Evolutionary conservation across 371 early-diverging fungal genomes (phyloP).

Genomic region (Mycotypha africana): DNA sequence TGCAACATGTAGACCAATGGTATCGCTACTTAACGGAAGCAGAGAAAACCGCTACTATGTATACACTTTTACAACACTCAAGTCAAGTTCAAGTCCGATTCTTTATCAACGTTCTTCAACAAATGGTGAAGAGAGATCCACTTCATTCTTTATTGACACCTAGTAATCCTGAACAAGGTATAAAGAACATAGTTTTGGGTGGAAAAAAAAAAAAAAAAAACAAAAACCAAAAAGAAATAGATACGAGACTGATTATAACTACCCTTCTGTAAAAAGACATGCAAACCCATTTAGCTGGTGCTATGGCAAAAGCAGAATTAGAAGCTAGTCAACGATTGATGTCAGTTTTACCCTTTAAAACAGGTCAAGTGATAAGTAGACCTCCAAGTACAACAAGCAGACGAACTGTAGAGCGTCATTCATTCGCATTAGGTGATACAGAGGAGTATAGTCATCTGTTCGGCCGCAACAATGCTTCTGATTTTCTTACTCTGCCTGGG

Average conservation of each 20-base stretch:
- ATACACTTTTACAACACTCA: conserved; percentile 80
- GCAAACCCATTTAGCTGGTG: conserved; percentile 52
- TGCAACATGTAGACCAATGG: conserved; percentile 91
- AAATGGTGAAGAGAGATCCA: conserved; percentile 78
- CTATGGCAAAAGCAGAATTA: conserved; percentile 57
- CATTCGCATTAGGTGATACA: conserved; percentile 62
- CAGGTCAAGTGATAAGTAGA: conserved; percentile 46
- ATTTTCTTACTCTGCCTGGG: conserved; percentile 4
- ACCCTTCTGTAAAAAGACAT: conserved; percentile 29
- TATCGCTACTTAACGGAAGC: conserved; percentile 83
- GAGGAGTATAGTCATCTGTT: conserved; percentile 51
- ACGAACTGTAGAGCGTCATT: conserved; percentile 68
- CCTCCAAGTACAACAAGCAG: conserved; percentile 30
- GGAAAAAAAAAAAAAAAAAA: too few species aligned
- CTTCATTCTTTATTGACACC: conserved; percentile 57
- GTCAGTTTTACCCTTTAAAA: conserved; percentile 48
- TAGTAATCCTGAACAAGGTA: conserved; percentile 59
- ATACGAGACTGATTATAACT: background rate
- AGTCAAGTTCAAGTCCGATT: conserved; percentile 89
- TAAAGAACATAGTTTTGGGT: too few species aligned
- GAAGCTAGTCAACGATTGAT: conserved; percentile 56
- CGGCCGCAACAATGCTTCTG: conserved; percentile 20
- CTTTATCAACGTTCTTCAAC: conserved; percentile 83
- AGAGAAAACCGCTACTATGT: conserved; percentile 86
- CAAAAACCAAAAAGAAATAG: too few species aligned